phyloP scores from a whole-genome alignment of 192 early-diverging fungal genomes.

The Chytriomyces confervae region DNA sequence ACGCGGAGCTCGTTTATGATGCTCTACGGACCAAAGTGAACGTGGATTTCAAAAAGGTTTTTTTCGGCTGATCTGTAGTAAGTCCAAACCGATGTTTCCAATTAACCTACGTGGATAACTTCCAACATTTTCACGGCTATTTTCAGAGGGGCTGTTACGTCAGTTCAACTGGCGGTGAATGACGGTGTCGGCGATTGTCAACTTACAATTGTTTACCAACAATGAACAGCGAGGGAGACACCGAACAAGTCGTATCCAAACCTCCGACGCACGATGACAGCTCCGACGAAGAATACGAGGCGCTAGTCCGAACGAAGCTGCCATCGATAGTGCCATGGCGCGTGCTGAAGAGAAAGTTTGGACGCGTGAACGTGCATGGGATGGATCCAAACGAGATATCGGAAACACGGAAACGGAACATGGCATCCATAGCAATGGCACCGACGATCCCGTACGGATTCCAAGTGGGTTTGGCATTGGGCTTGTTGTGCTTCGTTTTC shows the following conservation, averaged over 20 bases:
- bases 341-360: background rate
- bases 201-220: too few species aligned
- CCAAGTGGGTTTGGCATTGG: conserved; percentile 20
- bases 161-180: too few species aligned
- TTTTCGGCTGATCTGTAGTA: too few species aligned
- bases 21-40: conserved; percentile 62
- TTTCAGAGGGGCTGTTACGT: too few species aligned
- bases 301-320: background rate
- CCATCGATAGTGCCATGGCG: conserved; percentile 20
- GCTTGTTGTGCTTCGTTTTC: too few species aligned
- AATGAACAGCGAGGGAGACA: too few species aligned
- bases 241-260: background rate
- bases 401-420: background rate
- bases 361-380: background rate
- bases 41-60: conserved; percentile 78
- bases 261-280: background rate
- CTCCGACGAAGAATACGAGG: background rate
- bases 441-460: conserved; percentile 52
- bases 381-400: too few species aligned
- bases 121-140: too few species aligned
- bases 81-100: too few species aligned
- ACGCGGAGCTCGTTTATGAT: conserved; percentile 92
- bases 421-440: background rate
- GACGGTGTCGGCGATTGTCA: too few species aligned
- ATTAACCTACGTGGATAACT: too few species aligned